Percentiles rank a stretch among this genome's conserved stretches.
Conservation (phyloP, 2,329 filamentous ascomycete species). For the Cryphonectria parasitica region DNA sequence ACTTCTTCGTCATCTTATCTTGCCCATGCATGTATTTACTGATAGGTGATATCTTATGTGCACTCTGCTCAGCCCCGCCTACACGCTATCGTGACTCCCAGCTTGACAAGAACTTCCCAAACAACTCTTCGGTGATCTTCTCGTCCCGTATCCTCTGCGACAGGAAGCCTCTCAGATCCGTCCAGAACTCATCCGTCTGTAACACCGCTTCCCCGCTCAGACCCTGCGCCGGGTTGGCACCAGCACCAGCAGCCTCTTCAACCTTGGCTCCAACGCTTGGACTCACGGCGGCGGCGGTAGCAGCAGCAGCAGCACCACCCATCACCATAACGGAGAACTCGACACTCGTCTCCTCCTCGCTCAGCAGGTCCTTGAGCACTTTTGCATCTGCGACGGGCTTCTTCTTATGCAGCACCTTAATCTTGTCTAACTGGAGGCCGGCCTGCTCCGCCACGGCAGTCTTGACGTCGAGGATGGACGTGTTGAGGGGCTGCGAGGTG, state of each 20-base stretch:
- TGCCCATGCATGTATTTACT: not conserved
- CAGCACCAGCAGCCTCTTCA: constrained; percentile 42
- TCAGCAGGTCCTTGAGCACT: constrained; percentile 73
- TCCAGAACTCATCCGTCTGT: constrained; percentile 79
- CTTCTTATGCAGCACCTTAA: constrained; percentile 85
- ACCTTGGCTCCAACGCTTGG: constrained; percentile 36
- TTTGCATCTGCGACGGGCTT: constrained; percentile 82
- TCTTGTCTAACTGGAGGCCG: constrained; percentile 71
- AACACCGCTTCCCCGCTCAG: constrained; percentile 64
- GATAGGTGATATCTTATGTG: not conserved
- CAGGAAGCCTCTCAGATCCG: constrained; percentile 80
- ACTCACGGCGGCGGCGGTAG: constrained; percentile 34
- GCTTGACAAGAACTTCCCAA: constrained; percentile 69
- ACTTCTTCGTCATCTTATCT: not conserved
- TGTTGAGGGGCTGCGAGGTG: constrained; percentile 63
- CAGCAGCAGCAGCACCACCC: constrained; percentile 31
- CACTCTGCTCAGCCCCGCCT: not conserved
- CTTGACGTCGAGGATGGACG: constrained; percentile 81
- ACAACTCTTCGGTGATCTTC: constrained; percentile 64
- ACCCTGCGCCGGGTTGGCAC: constrained; percentile 51
- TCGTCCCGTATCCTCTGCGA: constrained; percentile 77
- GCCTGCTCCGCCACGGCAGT: constrained; percentile 66
- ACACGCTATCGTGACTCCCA: constrained; percentile 54
- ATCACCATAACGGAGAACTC: constrained; percentile 77
- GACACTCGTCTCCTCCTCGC: constrained; percentile 57